phyloP scores from a whole-genome alignment of 495 filamentous ascomycete genomes.

The Lasiosphaeria miniovina region DNA sequence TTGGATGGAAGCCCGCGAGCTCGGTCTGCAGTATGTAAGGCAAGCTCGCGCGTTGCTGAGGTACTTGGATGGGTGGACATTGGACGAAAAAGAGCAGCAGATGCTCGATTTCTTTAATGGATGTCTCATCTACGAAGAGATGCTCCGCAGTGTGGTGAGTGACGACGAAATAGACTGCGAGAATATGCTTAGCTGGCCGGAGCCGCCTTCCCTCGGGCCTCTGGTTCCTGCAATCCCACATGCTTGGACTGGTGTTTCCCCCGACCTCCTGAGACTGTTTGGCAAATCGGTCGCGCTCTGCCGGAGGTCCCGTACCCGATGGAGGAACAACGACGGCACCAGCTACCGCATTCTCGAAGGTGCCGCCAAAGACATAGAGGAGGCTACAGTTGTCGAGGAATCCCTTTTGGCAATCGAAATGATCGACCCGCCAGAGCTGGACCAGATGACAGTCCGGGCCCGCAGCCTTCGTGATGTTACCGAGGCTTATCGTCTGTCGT shows the following conservation, averaged over 20 bases:
- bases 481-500: constrained; percentile 33
- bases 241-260: constrained; percentile 30
- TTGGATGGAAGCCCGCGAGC: constrained; percentile 33
- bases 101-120: constrained; percentile 34
- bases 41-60: constrained; percentile 28
- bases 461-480: constrained; percentile 21
- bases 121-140: constrained; percentile 36
- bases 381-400: constrained; percentile 27
- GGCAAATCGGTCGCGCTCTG: constrained; percentile 35
- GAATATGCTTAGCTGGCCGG: constrained; percentile 37
- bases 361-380: constrained; percentile 32
- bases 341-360: constrained; percentile 28
- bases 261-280: constrained; percentile 28
- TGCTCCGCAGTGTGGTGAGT: constrained; percentile 36
- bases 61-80: constrained; percentile 15
- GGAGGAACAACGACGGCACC: constrained; percentile 29
- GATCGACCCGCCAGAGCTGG: constrained; percentile 2
- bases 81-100: constrained; percentile 19
- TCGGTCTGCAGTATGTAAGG: constrained; percentile 28
- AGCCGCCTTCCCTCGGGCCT: constrained; percentile 15
- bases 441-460: not conserved
- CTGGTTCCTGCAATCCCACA: constrained; percentile 20
- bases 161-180: constrained; percentile 30
- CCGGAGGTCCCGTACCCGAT: constrained; percentile 30
- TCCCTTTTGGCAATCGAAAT: constrained; percentile 19